Base-by-base conservation (phyloP, 352 stramenopile genomes). In the Globisporangium parvum region DNA sequence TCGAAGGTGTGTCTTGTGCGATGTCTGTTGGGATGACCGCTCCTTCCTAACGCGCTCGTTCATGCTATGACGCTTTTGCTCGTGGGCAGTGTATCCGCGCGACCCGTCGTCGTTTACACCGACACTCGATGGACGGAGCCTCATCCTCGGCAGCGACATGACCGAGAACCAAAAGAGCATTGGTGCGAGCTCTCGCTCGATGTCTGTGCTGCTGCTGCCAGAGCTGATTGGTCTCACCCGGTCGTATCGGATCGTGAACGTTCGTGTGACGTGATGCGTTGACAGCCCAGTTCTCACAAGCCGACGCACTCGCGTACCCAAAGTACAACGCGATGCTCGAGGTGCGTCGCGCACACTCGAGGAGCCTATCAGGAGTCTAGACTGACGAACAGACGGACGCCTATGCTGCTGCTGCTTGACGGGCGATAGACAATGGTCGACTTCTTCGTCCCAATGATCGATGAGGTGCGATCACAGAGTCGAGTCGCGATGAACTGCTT, bases 101-200 rank as follows among this genome's bases (percentile, higher is more conserved):
- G 80, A 96, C 54, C 88, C 86, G 18, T 88, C 80, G 3, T 96
- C 88, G 31, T 96, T 96, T 57, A 96, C 88, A 15, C 88, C 88
- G 9, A 93, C 75, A 17, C 60, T 85, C 40, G 80, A 87, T 47
- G 83, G 87, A 0, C 64, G 80, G 23, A 91, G 73, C 40, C 72
- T 96, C 39, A 79, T 96, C 50, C 77, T 96, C 3, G 86, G 82
- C 1, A 77, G 73, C 26, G 70, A 93, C 60, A 90, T 88, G 72
- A n/a, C 65, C 14, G 59, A 80, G 47, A 93, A 84, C n/a, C 77
- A 91, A 59, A 65, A 63, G 42, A 90, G 78, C 50, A 92, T 92
- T 8, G 77, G 81, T 91, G 44, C 26, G 58, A n/a, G 8, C 20
- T 37, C 8, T 37, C 40, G 31, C 47, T 21, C 15, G 6, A 46